phyloP scores from a whole-genome alignment of 805 yeast genomes.

The Candida anglica region DNA sequence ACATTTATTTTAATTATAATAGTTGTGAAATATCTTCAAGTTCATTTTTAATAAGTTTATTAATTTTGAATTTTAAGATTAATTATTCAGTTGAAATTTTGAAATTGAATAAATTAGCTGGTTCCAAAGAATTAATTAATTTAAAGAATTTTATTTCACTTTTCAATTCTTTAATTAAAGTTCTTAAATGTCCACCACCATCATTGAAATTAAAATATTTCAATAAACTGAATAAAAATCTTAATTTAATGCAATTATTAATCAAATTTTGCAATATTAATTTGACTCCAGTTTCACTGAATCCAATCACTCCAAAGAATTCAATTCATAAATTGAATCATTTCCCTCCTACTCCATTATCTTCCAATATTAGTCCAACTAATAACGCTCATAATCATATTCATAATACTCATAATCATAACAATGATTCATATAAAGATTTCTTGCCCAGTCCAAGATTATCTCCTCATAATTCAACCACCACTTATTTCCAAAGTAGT shows the following conservation, averaged over 20 bases:
- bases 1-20: constrained; percentile 51
- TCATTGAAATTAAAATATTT: constrained; percentile 44
- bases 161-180: constrained; percentile 26
- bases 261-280: constrained; percentile 27
- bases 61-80: constrained; percentile 25
- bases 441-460: constrained; percentile 5
- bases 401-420: not conserved
- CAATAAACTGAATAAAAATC: constrained; percentile 30
- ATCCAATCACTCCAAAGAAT: constrained; percentile 30
- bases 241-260: constrained; percentile 32
- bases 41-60: constrained; percentile 40
- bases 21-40: constrained; percentile 48
- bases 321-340: constrained; percentile 6
- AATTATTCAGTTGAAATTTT: constrained; percentile 6
- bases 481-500: constrained; percentile 1
- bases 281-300: constrained; percentile 11
- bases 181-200: constrained; percentile 43
- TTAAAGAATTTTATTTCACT: constrained; percentile 9
- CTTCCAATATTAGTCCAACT: constrained; percentile 16
- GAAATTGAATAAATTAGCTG: constrained; percentile 7
- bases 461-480: constrained; percentile 2
- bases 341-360: constrained; percentile 16
- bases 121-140: not conserved
- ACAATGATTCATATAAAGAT: not conserved
- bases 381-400: constrained; percentile 1